A percentile compares a stretch with the other conserved stretches of the same genome.
phyloP scores from a whole-genome alignment of 2,329 filamentous ascomycete species.

The Pseudonectria buxi region DNA sequence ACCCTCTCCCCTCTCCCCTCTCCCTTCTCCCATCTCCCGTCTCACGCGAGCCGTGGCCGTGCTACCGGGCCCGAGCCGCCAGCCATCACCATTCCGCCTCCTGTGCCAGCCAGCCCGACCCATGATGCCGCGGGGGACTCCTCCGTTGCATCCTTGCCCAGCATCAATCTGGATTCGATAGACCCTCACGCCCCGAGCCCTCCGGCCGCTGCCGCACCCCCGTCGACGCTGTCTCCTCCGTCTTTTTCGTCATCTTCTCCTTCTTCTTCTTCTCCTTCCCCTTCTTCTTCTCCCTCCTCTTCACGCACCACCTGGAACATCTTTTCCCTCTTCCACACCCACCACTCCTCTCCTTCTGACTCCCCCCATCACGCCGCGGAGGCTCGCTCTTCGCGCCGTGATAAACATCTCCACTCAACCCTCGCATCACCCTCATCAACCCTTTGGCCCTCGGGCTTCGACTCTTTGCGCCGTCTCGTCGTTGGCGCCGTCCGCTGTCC shows the following conservation, averaged over 20 bases:
- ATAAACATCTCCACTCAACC: slow-evolving; percentile 41
- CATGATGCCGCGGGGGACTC: slow-evolving; percentile 52
- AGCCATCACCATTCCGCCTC: no score
- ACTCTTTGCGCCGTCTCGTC: slow-evolving; percentile 42
- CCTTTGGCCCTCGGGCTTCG: slow-evolving; percentile 42
- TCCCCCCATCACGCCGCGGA: slow-evolving; percentile 8
- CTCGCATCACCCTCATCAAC: slow-evolving; percentile 15
- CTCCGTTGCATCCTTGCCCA: slow-evolving; percentile 46
- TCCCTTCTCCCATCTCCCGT: no score
- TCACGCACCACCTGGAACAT: slow-evolving; percentile 7
- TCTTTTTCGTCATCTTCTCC: slow-evolving; percentile 1
- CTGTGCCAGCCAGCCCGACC: slow-evolving; percentile 1
- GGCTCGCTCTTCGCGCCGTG: slow-evolving; percentile 40
- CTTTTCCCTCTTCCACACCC: slow-evolving; percentile 16
- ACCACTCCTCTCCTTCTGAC: slow-evolving; percentile 10
- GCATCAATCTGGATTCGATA: slow-evolving; percentile 53
- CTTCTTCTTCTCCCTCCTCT: slow-evolving; percentile 10
- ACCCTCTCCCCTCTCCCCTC: no score
- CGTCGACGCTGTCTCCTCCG: slow-evolving; percentile 2
- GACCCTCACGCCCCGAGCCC: slow-evolving; percentile 21
- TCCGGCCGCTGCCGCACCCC: slow-evolving; percentile 6
- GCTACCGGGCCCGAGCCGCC: slow-evolving; percentile 10
- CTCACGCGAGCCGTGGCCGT: slow-evolving; percentile 16
- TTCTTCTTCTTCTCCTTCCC: slow-evolving; percentile 12
- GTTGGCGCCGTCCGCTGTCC: slow-evolving; percentile 50